phyloP scores from a whole-genome alignment of 164 flowering plant genomes.

The Hamamelis virginiana region DNA sequence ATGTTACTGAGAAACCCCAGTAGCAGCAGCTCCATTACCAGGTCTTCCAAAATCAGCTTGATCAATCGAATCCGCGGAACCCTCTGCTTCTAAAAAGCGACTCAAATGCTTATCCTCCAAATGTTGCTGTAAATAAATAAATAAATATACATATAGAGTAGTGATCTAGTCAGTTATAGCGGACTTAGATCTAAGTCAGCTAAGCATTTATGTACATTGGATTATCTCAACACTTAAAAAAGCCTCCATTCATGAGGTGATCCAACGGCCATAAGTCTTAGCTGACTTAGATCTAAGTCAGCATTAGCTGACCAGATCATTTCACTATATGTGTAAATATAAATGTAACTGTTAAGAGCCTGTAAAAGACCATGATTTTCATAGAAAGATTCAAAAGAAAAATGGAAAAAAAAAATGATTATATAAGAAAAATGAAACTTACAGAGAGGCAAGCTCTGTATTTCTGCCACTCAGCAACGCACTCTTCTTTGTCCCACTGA shows the following conservation, averaged over 20 bases:
- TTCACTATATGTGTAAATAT: no score
- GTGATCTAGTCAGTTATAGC: no score
- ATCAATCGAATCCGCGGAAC: constrained; percentile 16
- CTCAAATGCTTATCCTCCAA: constrained; percentile 77
- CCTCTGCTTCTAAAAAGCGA: constrained; percentile 65
- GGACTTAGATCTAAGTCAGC: no score
- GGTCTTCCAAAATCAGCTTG: constrained; percentile 28
- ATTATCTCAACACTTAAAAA: no score
- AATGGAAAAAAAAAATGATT: neutral
- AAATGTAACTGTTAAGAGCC: neutral
- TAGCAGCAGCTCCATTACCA: constrained; percentile 13
- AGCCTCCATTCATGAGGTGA: no score
- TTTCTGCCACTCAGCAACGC: constrained; percentile 73
- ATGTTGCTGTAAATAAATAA: constrained; percentile 49
- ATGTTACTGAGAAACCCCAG: constrained; percentile 1
- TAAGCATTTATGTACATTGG: no score
- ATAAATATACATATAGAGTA: no score
- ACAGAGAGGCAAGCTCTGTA: constrained; percentile 87
- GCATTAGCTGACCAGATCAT: no score
- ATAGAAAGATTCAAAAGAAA: neutral
- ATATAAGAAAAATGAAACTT: constrained; percentile 9
- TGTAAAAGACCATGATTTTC: neutral
- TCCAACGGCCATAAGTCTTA: no score
- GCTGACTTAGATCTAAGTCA: no score
- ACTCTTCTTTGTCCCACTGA: constrained; percentile 82